Percentiles rank a stretch among this genome's conserved stretches.
phyloP scores from a whole-genome alignment of 2,329 filamentous ascomycete species.

The Diplodia mutila region DNA sequence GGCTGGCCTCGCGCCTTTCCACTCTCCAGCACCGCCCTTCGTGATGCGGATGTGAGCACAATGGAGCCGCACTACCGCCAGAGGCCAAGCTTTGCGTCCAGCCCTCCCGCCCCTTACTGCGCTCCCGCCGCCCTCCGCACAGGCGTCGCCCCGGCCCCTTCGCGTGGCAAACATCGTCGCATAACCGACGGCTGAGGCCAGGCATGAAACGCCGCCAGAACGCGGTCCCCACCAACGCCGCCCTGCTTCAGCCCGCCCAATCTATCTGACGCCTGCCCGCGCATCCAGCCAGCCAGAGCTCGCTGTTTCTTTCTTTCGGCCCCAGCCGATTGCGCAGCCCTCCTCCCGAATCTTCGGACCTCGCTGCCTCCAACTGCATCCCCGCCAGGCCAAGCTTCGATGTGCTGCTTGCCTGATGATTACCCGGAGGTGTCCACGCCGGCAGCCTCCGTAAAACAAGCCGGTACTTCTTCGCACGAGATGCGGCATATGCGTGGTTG shows the following conservation, averaged over 20 bases:
- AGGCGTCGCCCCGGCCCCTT: not conserved
- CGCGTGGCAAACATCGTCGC: slow-evolving; percentile 22
- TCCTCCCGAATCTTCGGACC: not conserved
- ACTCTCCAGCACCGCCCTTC: not conserved
- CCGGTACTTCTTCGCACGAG: too few species aligned
- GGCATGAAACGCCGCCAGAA: slow-evolving; percentile 16
- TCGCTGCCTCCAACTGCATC: not conserved
- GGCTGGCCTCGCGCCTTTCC: not conserved
- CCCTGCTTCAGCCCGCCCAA: not conserved
- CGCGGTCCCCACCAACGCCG: not conserved
- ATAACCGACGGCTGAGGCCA: slow-evolving; percentile 1
- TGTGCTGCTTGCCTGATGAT: not conserved
- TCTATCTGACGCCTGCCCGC: not conserved
- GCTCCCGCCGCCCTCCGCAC: not conserved
- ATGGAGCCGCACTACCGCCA: not conserved
- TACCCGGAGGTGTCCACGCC: not conserved
- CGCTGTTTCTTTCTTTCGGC: not conserved
- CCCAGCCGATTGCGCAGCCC: slow-evolving; percentile 10
- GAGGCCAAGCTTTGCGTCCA: slow-evolving; percentile 8
- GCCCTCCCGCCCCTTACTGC: not conserved
- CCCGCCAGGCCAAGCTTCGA: not conserved
- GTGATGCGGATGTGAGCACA: not conserved
- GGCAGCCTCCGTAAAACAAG: not conserved
- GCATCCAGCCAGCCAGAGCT: slow-evolving; percentile 7
- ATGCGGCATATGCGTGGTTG: not conserved